Evolutionary conservation across 495 filamentous ascomycete genomes (phyloP), one percentile per base, ranked within the genome.

Genomic region (Hypoxylon lienhwacheense): DNA sequence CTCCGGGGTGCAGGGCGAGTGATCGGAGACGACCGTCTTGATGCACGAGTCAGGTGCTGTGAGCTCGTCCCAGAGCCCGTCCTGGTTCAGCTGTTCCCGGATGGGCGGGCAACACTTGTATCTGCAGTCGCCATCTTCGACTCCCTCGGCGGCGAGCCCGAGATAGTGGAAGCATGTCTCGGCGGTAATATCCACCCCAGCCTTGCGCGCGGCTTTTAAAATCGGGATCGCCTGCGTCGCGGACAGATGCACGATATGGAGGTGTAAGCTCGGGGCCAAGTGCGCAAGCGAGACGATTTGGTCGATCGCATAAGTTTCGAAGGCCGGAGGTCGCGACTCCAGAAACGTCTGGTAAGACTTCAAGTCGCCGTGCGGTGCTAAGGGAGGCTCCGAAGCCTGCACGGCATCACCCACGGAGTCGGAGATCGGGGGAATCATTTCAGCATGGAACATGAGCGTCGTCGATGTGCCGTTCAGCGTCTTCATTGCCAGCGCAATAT

Each of bases 161-260:
- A 98, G 82, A 66, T 98, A 98, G 76, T 98, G 93, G 81, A 95
- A 96, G 75, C 93, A 97, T 7, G 93, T 98, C 69, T 98, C 93
- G 19, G 93, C 92, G 1, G 93, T 96, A 73, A 98, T 88, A 47
- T 92, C 90, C 55, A 96, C 67, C 28, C 93, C 93, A 1, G 74
- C 69, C n/a, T 79, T 73, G 41, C 90, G 84, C 22, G 93, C 93
- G 58, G 85, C 80, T 35, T 85, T 83, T 34, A 98, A 76, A n/a
- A 96, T 64, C 0, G 91, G 90, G 47, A 97, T 93, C n/a, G 88
- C 88, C 64, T 96, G 89, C 47, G 90, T 86, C 7, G 93, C 93
- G 0, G 88, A 93, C 22, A 98, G 81, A 63, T 98, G 93, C 24
- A 98, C 93, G 46, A 98, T 95, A 74, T 98, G 93, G 39, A 98